These are phyloP conservation scores for Lepraria neglecta DNA, from an alignment of 495 filamentous ascomycete species.

Conservation along the genomic window DNA sequence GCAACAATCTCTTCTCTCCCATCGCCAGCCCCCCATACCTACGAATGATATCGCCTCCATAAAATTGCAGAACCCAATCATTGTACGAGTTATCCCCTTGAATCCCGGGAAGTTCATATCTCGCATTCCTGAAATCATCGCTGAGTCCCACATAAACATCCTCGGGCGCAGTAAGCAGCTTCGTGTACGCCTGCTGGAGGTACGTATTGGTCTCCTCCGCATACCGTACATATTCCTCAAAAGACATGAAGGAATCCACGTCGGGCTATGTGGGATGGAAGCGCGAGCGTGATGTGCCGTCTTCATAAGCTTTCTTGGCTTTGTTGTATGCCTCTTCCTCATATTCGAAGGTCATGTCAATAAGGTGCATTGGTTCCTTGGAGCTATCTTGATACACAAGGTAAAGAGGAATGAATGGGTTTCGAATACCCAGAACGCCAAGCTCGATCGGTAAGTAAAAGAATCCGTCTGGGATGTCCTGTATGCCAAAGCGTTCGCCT, in stretches of 20 bases:
- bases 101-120: neutral
- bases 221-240: conserved; percentile 43
- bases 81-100: conserved; percentile 32
- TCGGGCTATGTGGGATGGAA: conserved; percentile 5
- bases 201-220: conserved; percentile 34
- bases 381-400: conserved; percentile 35
- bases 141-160: conserved; percentile 16
- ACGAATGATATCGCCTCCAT: conserved; percentile 44
- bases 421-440: conserved; percentile 50
- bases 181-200: conserved; percentile 28
- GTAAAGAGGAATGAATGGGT: conserved; percentile 47
- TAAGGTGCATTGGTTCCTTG: conserved; percentile 31
- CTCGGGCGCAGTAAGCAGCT: conserved; percentile 26
- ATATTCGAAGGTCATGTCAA: conserved; percentile 34
- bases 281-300: conserved; percentile 12
- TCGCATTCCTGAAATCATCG: conserved; percentile 19
- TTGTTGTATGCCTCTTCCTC: conserved; percentile 38
- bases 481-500: conserved; percentile 43
- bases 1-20: conserved; percentile 50
- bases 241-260: conserved; percentile 39
- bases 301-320: conserved; percentile 33
- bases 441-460: conserved; percentile 48
- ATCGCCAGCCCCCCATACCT: conserved; percentile 47
- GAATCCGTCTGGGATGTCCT: conserved; percentile 52
- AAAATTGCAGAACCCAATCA: conserved; percentile 48